Conservation (phyloP, 495 filamentous ascomycete species). For the Apodospora peruviana region DNA sequence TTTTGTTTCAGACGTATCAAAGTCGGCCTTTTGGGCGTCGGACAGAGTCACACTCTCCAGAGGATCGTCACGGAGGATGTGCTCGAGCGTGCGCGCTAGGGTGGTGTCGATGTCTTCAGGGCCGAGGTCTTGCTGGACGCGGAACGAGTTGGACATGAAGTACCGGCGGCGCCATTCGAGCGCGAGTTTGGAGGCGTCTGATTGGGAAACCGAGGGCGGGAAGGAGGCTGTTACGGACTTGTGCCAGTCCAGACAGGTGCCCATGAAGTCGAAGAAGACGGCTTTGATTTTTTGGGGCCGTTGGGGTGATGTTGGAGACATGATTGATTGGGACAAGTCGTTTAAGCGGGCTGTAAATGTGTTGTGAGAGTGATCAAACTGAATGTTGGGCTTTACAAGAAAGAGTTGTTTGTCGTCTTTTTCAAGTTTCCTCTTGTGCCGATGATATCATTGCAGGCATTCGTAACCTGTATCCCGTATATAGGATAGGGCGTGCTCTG, state of each 20-base stretch:
- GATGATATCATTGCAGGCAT: no score
- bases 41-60: slow-evolving; percentile 13
- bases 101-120: slow-evolving; percentile 48
- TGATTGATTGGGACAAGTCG: no score
- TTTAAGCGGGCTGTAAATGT: no score
- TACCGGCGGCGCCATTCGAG: slow-evolving; percentile 45
- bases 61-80: no score
- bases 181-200: slow-evolving; percentile 32
- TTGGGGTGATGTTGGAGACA: no score
- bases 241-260: slow-evolving; percentile 43
- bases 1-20: slow-evolving; percentile 16
- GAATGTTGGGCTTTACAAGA: no score
- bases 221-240: slow-evolving; percentile 23
- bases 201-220: slow-evolving; percentile 18
- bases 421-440: no score
- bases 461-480: no score
- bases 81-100: slow-evolving; percentile 31
- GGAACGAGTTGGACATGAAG: slow-evolving; percentile 38
- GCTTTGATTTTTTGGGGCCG: slow-evolving; percentile 24
- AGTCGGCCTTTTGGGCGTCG: slow-evolving; percentile 12
- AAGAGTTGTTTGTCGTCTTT: no score
- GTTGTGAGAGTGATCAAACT: no score
- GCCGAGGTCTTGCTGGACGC: slow-evolving; percentile 25
- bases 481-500: no score
- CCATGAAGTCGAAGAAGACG: slow-evolving; percentile 45